A percentile compares a stretch with the other conserved stretches of the same genome.
Conservation (phyloP, 1,139 yeast species). For the Suhomyces maxii region DNA sequence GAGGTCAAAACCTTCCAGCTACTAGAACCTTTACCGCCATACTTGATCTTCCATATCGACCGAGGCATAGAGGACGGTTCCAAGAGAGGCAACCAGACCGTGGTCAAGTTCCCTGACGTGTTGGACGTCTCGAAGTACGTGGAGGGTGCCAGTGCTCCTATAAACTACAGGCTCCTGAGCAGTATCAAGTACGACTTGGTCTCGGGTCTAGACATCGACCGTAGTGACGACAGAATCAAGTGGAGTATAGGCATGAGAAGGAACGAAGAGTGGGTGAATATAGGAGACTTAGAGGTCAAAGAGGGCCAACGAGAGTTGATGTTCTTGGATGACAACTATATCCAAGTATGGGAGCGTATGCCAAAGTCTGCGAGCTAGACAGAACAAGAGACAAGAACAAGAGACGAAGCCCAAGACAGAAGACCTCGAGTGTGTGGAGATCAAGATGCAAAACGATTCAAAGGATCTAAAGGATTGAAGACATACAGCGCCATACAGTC, state of each 20-base stretch:
- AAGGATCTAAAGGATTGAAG: too few relatives aligned
- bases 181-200: slow-evolving; percentile 50
- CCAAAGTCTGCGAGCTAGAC: too few relatives aligned
- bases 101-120: slow-evolving; percentile 58
- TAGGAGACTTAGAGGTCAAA: slow-evolving; percentile 51
- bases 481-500: too few relatives aligned
- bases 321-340: slow-evolving; percentile 60
- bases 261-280: slow-evolving; percentile 52
- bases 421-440: too few relatives aligned
- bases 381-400: too few relatives aligned
- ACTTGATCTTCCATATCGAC: slow-evolving; percentile 56
- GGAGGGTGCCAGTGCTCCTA: slow-evolving; percentile 16
- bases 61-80: slow-evolving; percentile 36
- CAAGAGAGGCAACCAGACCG: slow-evolving; percentile 54
- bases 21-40: slow-evolving; percentile 47
- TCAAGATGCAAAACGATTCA: too few relatives aligned
- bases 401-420: too few relatives aligned
- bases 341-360: slow-evolving; percentile 64
- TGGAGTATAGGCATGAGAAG: slow-evolving; percentile 57
- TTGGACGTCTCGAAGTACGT: slow-evolving; percentile 41
- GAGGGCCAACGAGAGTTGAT: slow-evolving; percentile 57
- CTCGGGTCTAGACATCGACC: slow-evolving; percentile 20
- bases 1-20: slow-evolving; percentile 41
- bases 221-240: slow-evolving; percentile 28
- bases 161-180: slow-evolving; percentile 47